These are phyloP conservation scores for Nicotiana tomentosiformis DNA, from an alignment of 257 asterid genomes.

Conservation along the genomic window DNA sequence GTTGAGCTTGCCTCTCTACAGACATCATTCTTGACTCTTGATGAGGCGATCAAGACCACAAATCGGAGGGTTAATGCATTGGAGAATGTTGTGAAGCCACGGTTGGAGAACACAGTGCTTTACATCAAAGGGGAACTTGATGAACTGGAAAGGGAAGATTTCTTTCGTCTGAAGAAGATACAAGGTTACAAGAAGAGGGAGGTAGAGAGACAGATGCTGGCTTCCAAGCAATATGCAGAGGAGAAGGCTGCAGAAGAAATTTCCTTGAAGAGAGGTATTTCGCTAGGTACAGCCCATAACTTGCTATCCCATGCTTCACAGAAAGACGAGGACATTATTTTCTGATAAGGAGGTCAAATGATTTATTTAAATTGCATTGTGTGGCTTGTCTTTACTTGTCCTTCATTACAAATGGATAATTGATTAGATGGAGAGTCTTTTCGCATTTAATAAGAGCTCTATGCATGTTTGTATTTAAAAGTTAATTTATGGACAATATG, in stretches of 20 bases:
- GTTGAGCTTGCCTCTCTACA: constrained; percentile 48
- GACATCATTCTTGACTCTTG: constrained; percentile 50
- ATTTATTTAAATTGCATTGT: not conserved
- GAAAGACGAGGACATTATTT: constrained; percentile 36
- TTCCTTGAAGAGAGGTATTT: constrained; percentile 31
- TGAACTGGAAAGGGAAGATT: constrained; percentile 48
- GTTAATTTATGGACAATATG: not conserved
- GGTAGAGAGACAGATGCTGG: constrained; percentile 28
- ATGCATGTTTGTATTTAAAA: not conserved
- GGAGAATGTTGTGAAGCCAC: constrained; percentile 45
- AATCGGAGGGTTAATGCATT: constrained; percentile 51
- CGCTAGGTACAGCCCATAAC: constrained; percentile 22
- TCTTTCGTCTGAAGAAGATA: constrained; percentile 47
- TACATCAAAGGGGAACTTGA: constrained; percentile 48
- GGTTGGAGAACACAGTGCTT: constrained; percentile 38
- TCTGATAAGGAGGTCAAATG: constrained; percentile 22
- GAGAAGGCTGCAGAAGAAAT: constrained; percentile 28
- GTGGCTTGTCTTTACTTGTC: not conserved
- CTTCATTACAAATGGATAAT: not conserved
- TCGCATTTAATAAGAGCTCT: not conserved
- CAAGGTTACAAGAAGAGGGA: constrained; percentile 45
- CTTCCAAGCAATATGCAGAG: constrained; percentile 29
- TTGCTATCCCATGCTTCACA: constrained; percentile 22
- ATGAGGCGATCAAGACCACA: constrained; percentile 47
- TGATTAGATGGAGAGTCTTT: not conserved